Percentiles rank a stretch among this genome's conserved stretches.
These are phyloP conservation scores for Yamadazyma paraphyllophila DNA, from an alignment of 805 yeast species.

Conservation along the genomic window DNA sequence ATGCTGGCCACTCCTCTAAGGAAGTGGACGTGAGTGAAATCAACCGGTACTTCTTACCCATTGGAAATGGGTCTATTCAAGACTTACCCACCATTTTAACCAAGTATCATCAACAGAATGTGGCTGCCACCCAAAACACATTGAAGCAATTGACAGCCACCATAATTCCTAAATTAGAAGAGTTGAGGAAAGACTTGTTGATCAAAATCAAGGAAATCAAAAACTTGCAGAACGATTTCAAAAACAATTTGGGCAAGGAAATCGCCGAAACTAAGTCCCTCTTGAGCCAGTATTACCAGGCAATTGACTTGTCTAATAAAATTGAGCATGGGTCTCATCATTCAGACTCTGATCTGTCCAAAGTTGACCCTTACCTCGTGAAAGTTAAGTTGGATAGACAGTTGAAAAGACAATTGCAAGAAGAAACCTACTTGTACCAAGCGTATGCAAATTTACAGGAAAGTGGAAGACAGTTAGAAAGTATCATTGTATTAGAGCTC, in stretches of 20 bases:
- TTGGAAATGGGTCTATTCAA: slow-evolving; percentile 70
- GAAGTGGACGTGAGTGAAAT: slow-evolving; percentile 33
- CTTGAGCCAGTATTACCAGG: slow-evolving; percentile 51
- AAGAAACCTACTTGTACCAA: slow-evolving; percentile 84
- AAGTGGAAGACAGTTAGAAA: slow-evolving; percentile 82
- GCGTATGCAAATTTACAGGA: slow-evolving; percentile 84
- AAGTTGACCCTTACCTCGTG: slow-evolving; percentile 79
- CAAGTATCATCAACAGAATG: slow-evolving; percentile 45
- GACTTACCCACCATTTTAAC: slow-evolving; percentile 73
- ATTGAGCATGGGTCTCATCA: slow-evolving; percentile 24
- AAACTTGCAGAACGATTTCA: slow-evolving; percentile 79
- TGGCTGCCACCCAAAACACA: slow-evolving; percentile 37
- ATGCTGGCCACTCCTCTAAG: slow-evolving; percentile 4
- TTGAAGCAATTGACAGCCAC: slow-evolving; percentile 48
- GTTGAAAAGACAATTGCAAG: slow-evolving; percentile 71
- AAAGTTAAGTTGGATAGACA: slow-evolving; percentile 72
- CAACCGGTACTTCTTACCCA: slow-evolving; percentile 63
- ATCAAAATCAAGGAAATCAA: slow-evolving; percentile 87
- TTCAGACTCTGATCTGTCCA: slow-evolving; percentile 25
- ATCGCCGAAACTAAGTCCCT: slow-evolving; percentile 33
- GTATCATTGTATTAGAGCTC: slow-evolving; percentile 81
- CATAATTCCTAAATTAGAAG: slow-evolving; percentile 55
- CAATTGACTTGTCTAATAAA: slow-evolving; percentile 63
- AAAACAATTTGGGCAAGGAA: slow-evolving; percentile 69
- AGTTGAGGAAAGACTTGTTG: slow-evolving; percentile 65